Percentiles rank a stretch among this genome's conserved stretches.
phyloP scores from a whole-genome alignment of 2,329 filamentous ascomycete genomes.

The Shiraia sp. region DNA sequence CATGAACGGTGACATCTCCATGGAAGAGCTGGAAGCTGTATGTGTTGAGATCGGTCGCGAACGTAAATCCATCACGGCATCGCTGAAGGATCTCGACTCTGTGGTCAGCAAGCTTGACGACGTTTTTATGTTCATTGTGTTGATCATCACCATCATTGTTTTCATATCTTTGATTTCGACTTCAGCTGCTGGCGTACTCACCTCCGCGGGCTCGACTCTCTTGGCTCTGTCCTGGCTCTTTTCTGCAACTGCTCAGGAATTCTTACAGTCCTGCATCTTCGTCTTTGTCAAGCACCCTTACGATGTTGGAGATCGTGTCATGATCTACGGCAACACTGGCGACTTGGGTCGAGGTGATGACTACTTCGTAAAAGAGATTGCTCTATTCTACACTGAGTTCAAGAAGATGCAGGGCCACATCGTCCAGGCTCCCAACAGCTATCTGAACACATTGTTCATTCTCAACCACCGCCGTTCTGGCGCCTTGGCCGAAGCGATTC shows the following conservation, averaged over 20 bases:
- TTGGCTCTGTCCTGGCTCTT: slow-evolving; percentile 92
- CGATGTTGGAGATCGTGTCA: slow-evolving; percentile 91
- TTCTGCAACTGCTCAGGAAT: slow-evolving; percentile 89
- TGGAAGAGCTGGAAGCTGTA: slow-evolving; percentile 90
- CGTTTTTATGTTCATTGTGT: slow-evolving; percentile 84
- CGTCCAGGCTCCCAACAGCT: slow-evolving; percentile 92
- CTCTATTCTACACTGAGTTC: slow-evolving; percentile 92
- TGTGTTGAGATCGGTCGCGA: slow-evolving; percentile 94
- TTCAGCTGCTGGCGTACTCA: slow-evolving; percentile 87
- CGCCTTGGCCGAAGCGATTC: slow-evolving; percentile 81
- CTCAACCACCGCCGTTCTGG: slow-evolving; percentile 92
- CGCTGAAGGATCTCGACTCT: slow-evolving; percentile 90
- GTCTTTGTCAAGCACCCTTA: slow-evolving; percentile 98
- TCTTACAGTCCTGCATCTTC: slow-evolving; percentile 90
- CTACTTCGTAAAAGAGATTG: slow-evolving; percentile 95
- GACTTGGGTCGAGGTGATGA: slow-evolving; percentile 79
- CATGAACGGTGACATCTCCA: slow-evolving; percentile 92
- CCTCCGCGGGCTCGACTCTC: slow-evolving; percentile 84
- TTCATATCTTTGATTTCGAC: slow-evolving; percentile 88
- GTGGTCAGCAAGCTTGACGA: slow-evolving; percentile 89
- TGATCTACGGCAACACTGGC: slow-evolving; percentile 88
- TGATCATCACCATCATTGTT: slow-evolving; percentile 79
- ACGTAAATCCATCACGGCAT: slow-evolving; percentile 92
- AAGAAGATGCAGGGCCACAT: slow-evolving; percentile 98
- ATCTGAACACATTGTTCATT: slow-evolving; percentile 91